These are phyloP conservation scores for Aegilops bicornis DNA, from an alignment of 176 grass and related monocot genomes.

Conservation along the genomic window DNA sequence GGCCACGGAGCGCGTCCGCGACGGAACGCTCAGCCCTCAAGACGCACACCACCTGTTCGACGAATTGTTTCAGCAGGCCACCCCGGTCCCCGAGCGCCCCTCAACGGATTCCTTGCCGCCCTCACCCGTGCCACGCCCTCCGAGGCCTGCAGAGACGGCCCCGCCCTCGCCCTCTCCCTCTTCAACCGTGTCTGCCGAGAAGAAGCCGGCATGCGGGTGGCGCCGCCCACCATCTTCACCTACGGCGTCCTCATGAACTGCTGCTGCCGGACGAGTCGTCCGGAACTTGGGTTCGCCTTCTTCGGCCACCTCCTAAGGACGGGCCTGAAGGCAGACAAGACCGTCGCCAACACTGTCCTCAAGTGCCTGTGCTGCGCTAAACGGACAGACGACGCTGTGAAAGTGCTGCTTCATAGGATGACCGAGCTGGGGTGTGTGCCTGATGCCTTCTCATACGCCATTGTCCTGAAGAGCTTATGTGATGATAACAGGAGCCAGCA, in stretches of 20 bases:
- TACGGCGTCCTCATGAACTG: background rate
- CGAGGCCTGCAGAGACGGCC: background rate
- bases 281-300: background rate
- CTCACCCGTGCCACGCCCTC: background rate
- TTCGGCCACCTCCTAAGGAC: background rate
- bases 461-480: background rate
- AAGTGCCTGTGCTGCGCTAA: background rate
- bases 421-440: background rate
- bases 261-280: background rate
- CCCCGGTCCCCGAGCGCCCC: background rate
- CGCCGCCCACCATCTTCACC: background rate
- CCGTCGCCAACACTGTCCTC: background rate
- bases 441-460: background rate
- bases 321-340: background rate
- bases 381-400: background rate
- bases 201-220: background rate
- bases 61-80: background rate
- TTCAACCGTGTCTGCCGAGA: background rate
- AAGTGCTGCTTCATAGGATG: background rate
- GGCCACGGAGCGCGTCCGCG: background rate
- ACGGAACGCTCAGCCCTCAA: background rate
- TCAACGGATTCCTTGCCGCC: background rate
- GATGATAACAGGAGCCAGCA: background rate
- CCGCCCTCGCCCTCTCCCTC: background rate
- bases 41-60: background rate